A percentile compares a stretch with the other conserved stretches of the same genome.
These are phyloP conservation scores for Magnolia changhungtana DNA, from an alignment of 164 flowering plant genomes.

Conservation along the genomic window DNA sequence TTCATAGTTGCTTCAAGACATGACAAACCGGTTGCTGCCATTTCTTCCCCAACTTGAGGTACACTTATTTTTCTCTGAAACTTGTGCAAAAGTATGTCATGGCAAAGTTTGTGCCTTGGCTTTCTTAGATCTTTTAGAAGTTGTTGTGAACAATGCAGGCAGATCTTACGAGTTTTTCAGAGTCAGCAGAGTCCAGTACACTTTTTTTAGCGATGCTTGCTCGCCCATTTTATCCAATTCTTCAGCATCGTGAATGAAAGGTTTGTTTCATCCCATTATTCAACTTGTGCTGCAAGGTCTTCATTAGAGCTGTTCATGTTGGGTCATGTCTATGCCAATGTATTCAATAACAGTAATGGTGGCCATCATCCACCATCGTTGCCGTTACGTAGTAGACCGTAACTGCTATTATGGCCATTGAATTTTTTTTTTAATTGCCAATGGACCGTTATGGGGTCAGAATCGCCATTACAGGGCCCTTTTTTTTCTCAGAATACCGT, in stretches of 20 bases:
- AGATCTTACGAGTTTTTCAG: slow-evolving; percentile 62
- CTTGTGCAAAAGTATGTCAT: background rate
- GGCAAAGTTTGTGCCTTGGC: background rate
- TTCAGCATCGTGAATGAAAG: slow-evolving; percentile 65
- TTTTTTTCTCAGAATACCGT: too few species aligned
- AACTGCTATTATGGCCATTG: too few species aligned
- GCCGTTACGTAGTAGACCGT: too few species aligned
- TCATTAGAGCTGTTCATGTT: background rate
- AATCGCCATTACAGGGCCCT: too few species aligned
- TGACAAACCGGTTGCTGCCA: slow-evolving; percentile 57
- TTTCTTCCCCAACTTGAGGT: slow-evolving; percentile 98
- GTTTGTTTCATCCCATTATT: slow-evolving; percentile 32
- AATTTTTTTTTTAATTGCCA: too few species aligned
- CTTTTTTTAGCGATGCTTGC: slow-evolving; percentile 92
- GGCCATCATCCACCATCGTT: too few species aligned
- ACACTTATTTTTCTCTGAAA: slow-evolving; percentile 12
- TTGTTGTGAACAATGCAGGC: slow-evolving; percentile 34
- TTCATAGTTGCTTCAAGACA: slow-evolving; percentile 89
- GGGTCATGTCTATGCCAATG: background rate
- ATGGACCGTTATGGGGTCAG: too few species aligned
- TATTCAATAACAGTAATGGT: too few species aligned
- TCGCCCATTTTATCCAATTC: slow-evolving; percentile 89
- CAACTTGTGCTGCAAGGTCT: background rate
- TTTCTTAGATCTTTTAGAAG: background rate
- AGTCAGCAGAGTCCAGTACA: slow-evolving; percentile 55